These are phyloP conservation scores for Heracleum sosnowskyi DNA, from an alignment of 129 eudicot species.

Conservation along the genomic window DNA sequence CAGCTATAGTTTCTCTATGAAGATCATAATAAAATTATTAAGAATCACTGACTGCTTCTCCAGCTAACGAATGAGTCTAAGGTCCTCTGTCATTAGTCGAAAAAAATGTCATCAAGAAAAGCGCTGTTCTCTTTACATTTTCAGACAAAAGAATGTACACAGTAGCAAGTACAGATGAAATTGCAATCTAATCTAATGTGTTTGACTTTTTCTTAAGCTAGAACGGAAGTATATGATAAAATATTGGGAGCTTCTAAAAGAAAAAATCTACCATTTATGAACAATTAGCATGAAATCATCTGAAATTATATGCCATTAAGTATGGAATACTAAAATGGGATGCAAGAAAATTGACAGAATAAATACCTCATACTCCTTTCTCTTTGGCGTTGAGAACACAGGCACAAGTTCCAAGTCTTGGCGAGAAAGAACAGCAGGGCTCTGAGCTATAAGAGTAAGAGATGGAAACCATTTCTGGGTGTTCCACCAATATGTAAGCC, in stretches of 20 bases:
- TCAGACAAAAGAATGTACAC: background rate
- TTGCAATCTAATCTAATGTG: background rate
- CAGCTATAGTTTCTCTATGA: too few species aligned
- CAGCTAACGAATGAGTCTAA: background rate
- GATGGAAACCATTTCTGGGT: conserved; percentile 64
- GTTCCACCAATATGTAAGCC: conserved; percentile 88
- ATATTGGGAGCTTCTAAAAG: background rate
- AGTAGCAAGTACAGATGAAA: background rate
- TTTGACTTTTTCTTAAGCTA: background rate
- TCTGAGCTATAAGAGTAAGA: conserved; percentile 32
- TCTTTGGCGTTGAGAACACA: conserved; percentile 16
- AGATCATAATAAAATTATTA: too few species aligned
- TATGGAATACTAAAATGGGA: background rate
- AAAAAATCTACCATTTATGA: background rate
- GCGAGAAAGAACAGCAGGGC: conserved; percentile 37
- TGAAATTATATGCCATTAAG: background rate
- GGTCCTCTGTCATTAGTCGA: background rate
- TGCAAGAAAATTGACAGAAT: background rate
- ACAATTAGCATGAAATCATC: background rate
- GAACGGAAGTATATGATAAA: background rate
- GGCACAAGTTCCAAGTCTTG: conserved; percentile 54
- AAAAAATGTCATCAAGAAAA: background rate
- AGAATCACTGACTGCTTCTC: background rate
- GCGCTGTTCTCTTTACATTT: background rate
- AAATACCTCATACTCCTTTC: conserved; percentile 37